A percentile compares a stretch with the other conserved stretches of the same genome.
phyloP scores from a whole-genome alignment of 176 grass and related monocot species.

The Carex cristatella region DNA sequence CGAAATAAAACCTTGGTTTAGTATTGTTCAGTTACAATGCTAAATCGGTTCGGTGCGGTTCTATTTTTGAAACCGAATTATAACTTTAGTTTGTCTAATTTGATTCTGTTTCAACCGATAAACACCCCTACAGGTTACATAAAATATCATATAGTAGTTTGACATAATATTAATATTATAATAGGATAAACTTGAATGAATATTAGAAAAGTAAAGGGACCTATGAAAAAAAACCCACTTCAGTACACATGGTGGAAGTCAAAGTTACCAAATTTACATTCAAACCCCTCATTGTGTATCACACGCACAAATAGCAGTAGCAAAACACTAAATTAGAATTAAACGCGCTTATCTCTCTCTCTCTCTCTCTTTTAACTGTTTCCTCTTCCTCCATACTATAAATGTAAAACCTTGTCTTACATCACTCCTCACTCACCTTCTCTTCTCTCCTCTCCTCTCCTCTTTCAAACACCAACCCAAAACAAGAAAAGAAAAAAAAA shows the following conservation, averaged over 20 bases:
- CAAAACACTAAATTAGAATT: slow-evolving; percentile 5
- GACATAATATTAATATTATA: no score
- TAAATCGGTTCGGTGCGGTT: no score
- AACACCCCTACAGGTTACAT: no score
- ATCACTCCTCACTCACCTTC: background rate
- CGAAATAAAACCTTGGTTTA: no score
- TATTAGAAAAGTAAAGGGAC: background rate
- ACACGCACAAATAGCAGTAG: background rate
- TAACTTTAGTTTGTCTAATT: no score
- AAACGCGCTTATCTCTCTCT: slow-evolving; percentile 12
- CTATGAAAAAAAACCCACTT: background rate
- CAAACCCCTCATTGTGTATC: no score
- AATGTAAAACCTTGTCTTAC: background rate
- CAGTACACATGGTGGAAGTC: background rate
- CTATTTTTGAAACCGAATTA: no score
- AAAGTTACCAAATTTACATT: no score
- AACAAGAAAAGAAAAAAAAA: background rate
- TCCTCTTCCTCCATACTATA: background rate
- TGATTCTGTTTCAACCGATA: no score
- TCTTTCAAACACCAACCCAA: background rate
- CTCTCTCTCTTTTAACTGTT: background rate
- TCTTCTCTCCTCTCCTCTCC: background rate
- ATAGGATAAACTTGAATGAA: background rate
- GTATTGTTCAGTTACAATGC: no score
- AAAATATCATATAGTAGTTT: no score